Evolutionary conservation across 1,284 basidiomycete genomes (phyloP), one percentile per base, ranked within the genome.

Genomic region (Cutaneotrichosporon arboriforme): DNA sequence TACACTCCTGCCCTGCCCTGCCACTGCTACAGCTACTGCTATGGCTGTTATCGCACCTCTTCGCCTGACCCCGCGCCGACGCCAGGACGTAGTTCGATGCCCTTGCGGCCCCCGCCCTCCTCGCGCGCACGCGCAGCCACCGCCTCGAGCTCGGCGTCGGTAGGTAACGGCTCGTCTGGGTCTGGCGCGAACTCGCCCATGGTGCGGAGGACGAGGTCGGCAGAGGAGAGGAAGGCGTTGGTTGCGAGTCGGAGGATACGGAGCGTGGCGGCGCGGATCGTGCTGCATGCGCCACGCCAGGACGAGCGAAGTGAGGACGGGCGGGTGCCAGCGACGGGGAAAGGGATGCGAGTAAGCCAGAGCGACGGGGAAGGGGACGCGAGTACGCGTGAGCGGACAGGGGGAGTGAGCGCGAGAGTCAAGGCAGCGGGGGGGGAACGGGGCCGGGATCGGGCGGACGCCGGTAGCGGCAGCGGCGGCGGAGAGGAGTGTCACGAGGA

Each of bases 161-260:
- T 63, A n/a, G 54, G 41, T 18, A 42, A 46, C 4, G 46, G 54
- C 23, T 57, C 61, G 13, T 58, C 46, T 2, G 69, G 61, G 52
- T 70, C 69, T 20, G 69, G 65, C 7, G 73, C 74, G 54, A 91
- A 92, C 60, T 85, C 84, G 49, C 81, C 81, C 62, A 93, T 79
- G n/a, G 88, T 91, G 35, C 86, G 83, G 13, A 86, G 79, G 45
- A 92, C 82, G 34, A 93, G 79, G 68, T 92, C 88, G 33, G 89
- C 80, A 61, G 89, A 90, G 65, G 92, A 89, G 40, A 93, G 79
- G 75, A 89, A 91, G 3, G 84, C 83, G 63, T 92, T 93, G 41
- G 87, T 79, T 0, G 85, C 82, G 38, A 93, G 77, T 52, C 90
- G 82, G 7, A 89, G 84, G n/a, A 92, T 77, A 43, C 90, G 84